Conservation (phyloP, 2,329 filamentous ascomycete genomes). For the Fusarium nematophilum region DNA sequence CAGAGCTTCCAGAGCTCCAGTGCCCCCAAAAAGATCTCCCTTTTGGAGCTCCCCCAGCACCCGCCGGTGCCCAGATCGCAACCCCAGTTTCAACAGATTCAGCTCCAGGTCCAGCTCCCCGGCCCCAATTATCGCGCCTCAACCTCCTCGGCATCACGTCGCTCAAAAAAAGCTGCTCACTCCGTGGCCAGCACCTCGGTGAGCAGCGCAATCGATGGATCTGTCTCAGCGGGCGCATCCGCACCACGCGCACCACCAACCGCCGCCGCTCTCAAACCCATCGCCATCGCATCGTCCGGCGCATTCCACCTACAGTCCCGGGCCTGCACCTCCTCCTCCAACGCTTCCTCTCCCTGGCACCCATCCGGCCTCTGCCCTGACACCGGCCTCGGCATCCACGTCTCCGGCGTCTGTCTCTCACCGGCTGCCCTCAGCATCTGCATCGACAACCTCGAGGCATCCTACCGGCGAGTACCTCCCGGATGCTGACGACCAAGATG, state of each 20-base stretch:
- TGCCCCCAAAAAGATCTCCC: slow-evolving; percentile 3
- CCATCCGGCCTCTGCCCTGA: slow-evolving; percentile 37
- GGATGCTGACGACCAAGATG: slow-evolving; percentile 38
- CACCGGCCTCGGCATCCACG: slow-evolving; percentile 44
- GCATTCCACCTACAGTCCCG: slow-evolving; percentile 35
- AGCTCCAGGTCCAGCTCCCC: slow-evolving; percentile 5
- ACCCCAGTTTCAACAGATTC: slow-evolving; percentile 30
- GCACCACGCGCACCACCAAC: slow-evolving; percentile 38
- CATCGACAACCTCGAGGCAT: slow-evolving; percentile 30
- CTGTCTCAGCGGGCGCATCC: slow-evolving; percentile 43
- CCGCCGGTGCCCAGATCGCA: slow-evolving; percentile 23
- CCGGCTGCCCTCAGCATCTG: slow-evolving; percentile 37
- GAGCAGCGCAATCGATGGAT: slow-evolving; percentile 39
- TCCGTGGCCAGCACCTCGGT: slow-evolving; percentile 17
- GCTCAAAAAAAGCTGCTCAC: slow-evolving; percentile 12
- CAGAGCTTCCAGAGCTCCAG: slow-evolving; percentile 19
- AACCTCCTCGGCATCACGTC: slow-evolving; percentile 21
- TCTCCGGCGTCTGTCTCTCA: slow-evolving; percentile 44
- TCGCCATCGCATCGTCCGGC: slow-evolving; percentile 32
- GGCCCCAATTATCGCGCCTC: slow-evolving; percentile 21
- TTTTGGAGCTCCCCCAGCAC: slow-evolving; percentile 10
- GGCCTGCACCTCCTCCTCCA: slow-evolving; percentile 18
- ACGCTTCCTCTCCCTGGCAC: slow-evolving; percentile 32
- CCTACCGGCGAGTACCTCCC: slow-evolving; percentile 31
- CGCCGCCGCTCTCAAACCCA: slow-evolving; percentile 29